Evolutionary conservation across 202 grass and related monocot species (phyloP).

Genomic region (Alloteropsis angusta): DNA sequence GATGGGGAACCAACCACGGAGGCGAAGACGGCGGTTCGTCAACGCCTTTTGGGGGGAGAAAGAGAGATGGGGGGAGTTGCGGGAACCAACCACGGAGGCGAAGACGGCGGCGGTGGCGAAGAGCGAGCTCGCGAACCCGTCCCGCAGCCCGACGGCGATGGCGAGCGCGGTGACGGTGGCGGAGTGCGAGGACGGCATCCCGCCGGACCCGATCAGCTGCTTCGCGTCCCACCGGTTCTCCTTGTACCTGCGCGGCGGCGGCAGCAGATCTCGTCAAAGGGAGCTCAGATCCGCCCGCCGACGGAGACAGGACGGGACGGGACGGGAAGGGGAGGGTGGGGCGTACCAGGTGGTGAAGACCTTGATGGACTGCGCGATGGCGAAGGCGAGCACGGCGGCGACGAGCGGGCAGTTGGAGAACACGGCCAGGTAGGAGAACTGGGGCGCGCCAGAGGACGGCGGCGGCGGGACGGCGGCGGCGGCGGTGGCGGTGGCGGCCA

Average conservation of each 20-base stretch:
- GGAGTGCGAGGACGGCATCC: slow-evolving; percentile 96
- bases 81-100: slow-evolving; percentile 62
- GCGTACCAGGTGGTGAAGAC: slow-evolving; percentile 77
- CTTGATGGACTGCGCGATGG: slow-evolving; percentile 70
- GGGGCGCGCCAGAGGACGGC: slow-evolving; percentile 8
- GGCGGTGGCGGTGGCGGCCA: slow-evolving; percentile 14
- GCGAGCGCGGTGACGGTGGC: slow-evolving; percentile 79
- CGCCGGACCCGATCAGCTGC: slow-evolving; percentile 78
- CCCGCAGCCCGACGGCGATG: slow-evolving; percentile 60
- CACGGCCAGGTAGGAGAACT: slow-evolving; percentile 60
- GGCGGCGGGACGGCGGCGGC: neutral
- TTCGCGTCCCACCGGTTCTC: slow-evolving; percentile 97
- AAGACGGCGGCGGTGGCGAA: slow-evolving; percentile 79
- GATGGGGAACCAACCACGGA: slow-evolving; percentile 45
- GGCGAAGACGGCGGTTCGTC: slow-evolving; percentile 53
- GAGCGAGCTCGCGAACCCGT: slow-evolving; percentile 68
- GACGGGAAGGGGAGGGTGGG: neutral
- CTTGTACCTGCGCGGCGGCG: slow-evolving; percentile 57
- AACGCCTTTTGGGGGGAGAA: neutral
- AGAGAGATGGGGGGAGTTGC: too few species aligned
- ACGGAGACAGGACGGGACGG: too few species aligned
- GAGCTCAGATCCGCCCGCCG: slow-evolving; percentile 24
- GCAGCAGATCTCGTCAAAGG: slow-evolving; percentile 10
- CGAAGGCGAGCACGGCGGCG: slow-evolving; percentile 65
- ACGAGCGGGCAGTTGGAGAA: slow-evolving; percentile 68